Conservation (phyloP, 768 basidiomycete species). For the Hebeloma cylindrosporum region DNA sequence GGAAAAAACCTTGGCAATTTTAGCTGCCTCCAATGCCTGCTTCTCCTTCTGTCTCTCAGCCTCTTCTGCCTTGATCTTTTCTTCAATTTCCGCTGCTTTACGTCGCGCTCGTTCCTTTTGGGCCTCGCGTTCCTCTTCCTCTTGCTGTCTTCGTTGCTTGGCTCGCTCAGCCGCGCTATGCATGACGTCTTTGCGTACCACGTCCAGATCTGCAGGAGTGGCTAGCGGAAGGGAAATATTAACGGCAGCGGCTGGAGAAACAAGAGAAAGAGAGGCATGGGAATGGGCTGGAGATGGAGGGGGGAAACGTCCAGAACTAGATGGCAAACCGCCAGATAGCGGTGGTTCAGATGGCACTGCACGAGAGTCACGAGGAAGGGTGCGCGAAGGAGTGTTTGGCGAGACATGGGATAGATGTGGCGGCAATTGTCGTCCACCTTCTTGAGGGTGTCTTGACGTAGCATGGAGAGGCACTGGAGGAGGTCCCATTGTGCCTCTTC, state of each 20-base stretch:
- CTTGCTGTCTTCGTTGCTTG: slow-evolving; percentile 72
- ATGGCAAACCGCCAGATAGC: slow-evolving; percentile 23
- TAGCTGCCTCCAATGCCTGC: slow-evolving; percentile 17
- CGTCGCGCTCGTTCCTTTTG: slow-evolving; percentile 76
- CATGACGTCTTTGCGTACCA: slow-evolving; percentile 75
- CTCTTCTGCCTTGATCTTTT: slow-evolving; percentile 51
- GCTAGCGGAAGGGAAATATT: slow-evolving; percentile 32
- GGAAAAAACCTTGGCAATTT: slow-evolving; percentile 12
- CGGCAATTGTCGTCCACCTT: slow-evolving; percentile 51
- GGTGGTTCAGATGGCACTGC: slow-evolving; percentile 36
- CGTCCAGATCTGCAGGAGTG: slow-evolving; percentile 57
- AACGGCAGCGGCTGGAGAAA: slow-evolving; percentile 36
- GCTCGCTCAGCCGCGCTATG: slow-evolving; percentile 84
- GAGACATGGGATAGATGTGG: slow-evolving; percentile 51
- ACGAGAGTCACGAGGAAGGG: slow-evolving; percentile 45
- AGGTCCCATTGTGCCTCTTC: slow-evolving; percentile 52
- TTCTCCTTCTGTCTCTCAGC: slow-evolving; percentile 34
- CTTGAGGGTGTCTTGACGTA: slow-evolving; percentile 34
- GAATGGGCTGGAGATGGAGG: slow-evolving; percentile 48
- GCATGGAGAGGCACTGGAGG: slow-evolving; percentile 46
- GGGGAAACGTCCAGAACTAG: slow-evolving; percentile 28
- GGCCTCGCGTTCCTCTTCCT: slow-evolving; percentile 80
- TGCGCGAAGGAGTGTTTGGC: slow-evolving; percentile 30
- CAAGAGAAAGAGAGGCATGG: slow-evolving; percentile 36
- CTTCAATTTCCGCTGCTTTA: slow-evolving; percentile 80